phyloP scores from a whole-genome alignment of 78 protist species.

The Dictyostelium intermedium region DNA sequence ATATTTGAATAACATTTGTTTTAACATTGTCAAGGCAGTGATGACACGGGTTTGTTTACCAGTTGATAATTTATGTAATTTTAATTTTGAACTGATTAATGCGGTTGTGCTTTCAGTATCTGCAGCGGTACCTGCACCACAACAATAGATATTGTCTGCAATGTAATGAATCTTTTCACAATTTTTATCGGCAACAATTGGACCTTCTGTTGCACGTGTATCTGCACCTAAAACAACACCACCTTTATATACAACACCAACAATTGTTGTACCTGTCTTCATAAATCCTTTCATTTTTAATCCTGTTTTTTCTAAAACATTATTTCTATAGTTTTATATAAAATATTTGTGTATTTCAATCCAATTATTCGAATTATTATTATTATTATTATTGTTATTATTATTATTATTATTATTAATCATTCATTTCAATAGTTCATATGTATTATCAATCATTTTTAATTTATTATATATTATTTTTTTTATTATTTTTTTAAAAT shows the following conservation, averaged over 20 bases:
- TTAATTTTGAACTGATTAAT: slow-evolving; percentile 69
- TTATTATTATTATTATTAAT: background rate
- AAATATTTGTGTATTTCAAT: too few relatives aligned
- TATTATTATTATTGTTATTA: background rate
- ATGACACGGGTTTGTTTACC: slow-evolving; percentile 93
- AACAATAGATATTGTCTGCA: slow-evolving; percentile 98
- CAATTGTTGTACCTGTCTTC: slow-evolving; percentile 99
- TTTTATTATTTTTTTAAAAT: too few relatives aligned
- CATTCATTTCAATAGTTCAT: too few relatives aligned
- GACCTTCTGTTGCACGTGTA: slow-evolving; percentile 98
- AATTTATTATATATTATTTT: too few relatives aligned
- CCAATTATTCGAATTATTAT: too few relatives aligned
- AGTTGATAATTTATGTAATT: slow-evolving; percentile 82
- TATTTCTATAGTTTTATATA: slow-evolving; percentile 72
- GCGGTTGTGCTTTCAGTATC: slow-evolving; percentile 94
- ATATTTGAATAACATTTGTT: slow-evolving; percentile 93
- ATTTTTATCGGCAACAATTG: slow-evolving; percentile 99
- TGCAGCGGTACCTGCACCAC: slow-evolving; percentile 99
- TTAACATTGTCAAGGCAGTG: slow-evolving; percentile 94
- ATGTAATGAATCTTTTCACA: slow-evolving; percentile 99
- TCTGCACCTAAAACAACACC: slow-evolving; percentile 99
- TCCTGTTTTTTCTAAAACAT: slow-evolving; percentile 70
- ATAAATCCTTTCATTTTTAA: slow-evolving; percentile 79
- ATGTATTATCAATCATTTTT: background rate
- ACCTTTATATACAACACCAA: slow-evolving; percentile 94